These are phyloP conservation scores for Colletotrichum viniferum DNA, from an alignment of 2,329 filamentous ascomycete species.

Conservation along the genomic window DNA sequence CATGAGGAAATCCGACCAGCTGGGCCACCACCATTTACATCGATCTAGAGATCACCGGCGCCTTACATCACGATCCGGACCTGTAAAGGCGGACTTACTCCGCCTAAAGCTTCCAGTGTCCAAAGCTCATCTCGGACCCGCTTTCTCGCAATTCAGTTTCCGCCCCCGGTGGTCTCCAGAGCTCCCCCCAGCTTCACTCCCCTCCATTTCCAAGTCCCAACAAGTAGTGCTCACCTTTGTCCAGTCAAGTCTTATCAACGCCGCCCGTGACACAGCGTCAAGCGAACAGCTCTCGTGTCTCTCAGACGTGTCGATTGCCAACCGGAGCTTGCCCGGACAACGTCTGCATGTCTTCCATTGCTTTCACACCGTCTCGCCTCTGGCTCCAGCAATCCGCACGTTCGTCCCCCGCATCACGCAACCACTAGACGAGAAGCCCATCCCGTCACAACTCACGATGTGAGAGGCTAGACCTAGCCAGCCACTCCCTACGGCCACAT, in stretches of 20 bases:
- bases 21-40: background rate
- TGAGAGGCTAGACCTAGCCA: background rate
- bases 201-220: background rate
- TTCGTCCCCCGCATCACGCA: background rate
- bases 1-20: background rate
- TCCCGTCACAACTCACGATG: background rate
- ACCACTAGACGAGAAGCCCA: background rate
- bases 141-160: background rate
- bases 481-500: background rate
- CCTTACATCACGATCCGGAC: background rate
- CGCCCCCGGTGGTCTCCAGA: background rate
- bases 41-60: background rate
- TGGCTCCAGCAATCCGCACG: background rate
- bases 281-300: background rate
- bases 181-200: background rate
- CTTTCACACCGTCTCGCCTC: background rate
- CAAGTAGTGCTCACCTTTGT: background rate
- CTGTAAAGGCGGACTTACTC: background rate
- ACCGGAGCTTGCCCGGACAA: background rate
- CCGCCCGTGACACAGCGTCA: background rate
- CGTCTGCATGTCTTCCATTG: background rate
- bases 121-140: background rate
- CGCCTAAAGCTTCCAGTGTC: background rate
- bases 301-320: background rate
- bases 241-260: background rate